Evolutionary conservation across 305 asterid genomes (phyloP).

Genomic region (Solanum hybrid): DNA sequence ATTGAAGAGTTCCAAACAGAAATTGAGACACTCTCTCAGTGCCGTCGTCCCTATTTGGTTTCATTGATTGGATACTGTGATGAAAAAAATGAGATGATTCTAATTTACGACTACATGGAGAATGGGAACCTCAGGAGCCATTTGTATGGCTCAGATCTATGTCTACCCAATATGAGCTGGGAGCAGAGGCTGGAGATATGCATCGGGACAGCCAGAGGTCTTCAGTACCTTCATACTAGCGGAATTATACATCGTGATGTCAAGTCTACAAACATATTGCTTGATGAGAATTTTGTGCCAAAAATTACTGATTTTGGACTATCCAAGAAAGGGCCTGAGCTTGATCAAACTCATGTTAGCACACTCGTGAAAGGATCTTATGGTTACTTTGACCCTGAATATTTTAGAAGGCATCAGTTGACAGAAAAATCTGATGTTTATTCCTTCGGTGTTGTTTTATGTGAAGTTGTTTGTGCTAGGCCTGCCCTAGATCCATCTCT

Average conservation of each 20-base stretch:
- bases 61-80: slow-evolving; percentile 45
- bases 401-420: background rate
- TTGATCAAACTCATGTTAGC: background rate
- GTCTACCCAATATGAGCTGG: background rate
- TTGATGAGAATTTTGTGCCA: background rate
- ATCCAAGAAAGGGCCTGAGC: background rate
- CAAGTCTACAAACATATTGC: background rate
- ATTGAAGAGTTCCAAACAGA: slow-evolving; percentile 35
- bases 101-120: slow-evolving; percentile 35
- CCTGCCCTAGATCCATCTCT: background rate
- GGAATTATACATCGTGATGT: background rate
- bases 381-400: slow-evolving; percentile 6
- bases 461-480: background rate
- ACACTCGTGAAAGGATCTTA: background rate
- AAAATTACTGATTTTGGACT: slow-evolving; percentile 18
- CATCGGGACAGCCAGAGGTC: background rate
- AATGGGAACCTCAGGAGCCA: slow-evolving; percentile 22
- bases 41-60: slow-evolving; percentile 34
- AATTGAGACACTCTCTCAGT: slow-evolving; percentile 31
- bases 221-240: background rate
- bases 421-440: background rate
- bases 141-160: background rate
- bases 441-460: background rate
- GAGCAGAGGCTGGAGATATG: background rate
- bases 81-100: slow-evolving; percentile 38